Conservation (phyloP, 1,284 basidiomycete genomes). For the Trametes polyzona region DNA sequence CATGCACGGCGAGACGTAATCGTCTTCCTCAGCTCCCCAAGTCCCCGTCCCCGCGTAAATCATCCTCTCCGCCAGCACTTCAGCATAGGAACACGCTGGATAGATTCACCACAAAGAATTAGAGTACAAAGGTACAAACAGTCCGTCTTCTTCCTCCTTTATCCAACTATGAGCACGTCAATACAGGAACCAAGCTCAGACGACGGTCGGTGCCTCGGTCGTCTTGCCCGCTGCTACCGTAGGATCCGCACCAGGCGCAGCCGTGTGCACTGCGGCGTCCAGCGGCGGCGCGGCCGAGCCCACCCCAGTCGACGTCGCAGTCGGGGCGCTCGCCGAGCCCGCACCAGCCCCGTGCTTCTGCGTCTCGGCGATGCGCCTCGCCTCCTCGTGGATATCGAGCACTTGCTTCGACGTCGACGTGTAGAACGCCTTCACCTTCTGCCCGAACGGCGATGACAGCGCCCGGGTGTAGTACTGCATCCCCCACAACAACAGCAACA, state of each 20-base stretch:
- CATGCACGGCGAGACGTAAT: background rate
- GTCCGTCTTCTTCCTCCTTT: background rate
- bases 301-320: constrained; percentile 22
- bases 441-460: constrained; percentile 75
- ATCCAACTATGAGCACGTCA: background rate
- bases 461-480: constrained; percentile 80
- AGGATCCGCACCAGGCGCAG: constrained; percentile 13
- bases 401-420: constrained; percentile 82
- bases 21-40: background rate
- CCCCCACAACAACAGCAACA: background rate
- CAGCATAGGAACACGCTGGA: no score
- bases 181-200: constrained; percentile 6
- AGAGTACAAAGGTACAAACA: background rate
- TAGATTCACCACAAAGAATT: no score
- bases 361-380: constrained; percentile 69
- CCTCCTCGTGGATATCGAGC: constrained; percentile 87
- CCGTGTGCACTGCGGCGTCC: constrained; percentile 16
- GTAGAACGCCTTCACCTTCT: constrained; percentile 78
- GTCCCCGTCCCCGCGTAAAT: no score
- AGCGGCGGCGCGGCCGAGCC: constrained; percentile 26
- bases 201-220: constrained; percentile 29
- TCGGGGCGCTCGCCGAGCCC: constrained; percentile 13
- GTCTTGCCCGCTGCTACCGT: constrained; percentile 24
- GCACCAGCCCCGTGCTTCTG: constrained; percentile 47
- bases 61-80: no score